Base-by-base conservation (phyloP, 2,329 filamentous ascomycete genomes). In the Hypoxylon sp. region DNA sequence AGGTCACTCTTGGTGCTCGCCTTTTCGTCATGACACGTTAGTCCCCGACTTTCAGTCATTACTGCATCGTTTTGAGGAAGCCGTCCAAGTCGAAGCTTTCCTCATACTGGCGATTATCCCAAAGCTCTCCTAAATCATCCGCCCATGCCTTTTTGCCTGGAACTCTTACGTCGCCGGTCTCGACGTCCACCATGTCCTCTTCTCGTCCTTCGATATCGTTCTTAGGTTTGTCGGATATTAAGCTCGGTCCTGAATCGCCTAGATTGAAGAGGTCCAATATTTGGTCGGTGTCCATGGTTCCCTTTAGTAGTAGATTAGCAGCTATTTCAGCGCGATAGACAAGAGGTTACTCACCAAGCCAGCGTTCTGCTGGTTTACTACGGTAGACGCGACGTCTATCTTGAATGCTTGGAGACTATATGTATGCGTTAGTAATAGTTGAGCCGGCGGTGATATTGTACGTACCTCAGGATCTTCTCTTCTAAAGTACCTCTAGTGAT, bases 331-430 rank as follows among this genome's bases (percentile, higher is more conserved):
- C 8, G 33, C 33, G 27, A 8, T 7, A 48, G 25, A 33, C 44
- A 40, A 61, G 22, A 51, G 10, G 44, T 1, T 31, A 71, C 76
- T 77, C 74, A 77, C 75, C 58, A 99, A 83, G 0, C 96, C 96
- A 1, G 96, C 95, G 75, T 99, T 99, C 82, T 99, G 96, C 82
- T 99, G 96, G 80, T 99, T 99, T 72, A 99, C 97, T 5, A 99
- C 96, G 0, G 97, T 99, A 57, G 92, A 97, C 46, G 96, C 97
- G 20, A 99, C 95, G 80, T 99, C 96, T 77, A 99, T 97, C 86
- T 99, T 99, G 90, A 99, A 99, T 57, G 96, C 92, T 89, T 99
- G 96, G 63, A 99, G 90, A 78, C 92, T 78, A 42, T 48, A 53
- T 57, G 42, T n/a, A 44, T 7, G 54, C 46, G 55, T 72, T 69